Evolutionary conservation across 306 rosid species (phyloP).

Genomic region (Amphicarpaea edgeworthii): DNA sequence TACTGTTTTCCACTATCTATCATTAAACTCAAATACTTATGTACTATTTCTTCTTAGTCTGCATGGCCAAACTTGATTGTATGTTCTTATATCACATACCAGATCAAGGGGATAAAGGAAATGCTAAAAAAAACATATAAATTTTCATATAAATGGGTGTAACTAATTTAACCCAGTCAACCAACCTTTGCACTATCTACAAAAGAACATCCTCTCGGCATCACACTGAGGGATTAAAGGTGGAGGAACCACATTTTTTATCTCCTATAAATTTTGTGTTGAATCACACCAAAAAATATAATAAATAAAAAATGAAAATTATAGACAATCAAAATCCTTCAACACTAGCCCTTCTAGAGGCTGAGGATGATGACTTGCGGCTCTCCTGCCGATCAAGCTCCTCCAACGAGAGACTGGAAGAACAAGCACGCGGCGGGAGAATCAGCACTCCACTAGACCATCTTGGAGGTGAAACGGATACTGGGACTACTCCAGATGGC

Average conservation of each 20-base stretch:
- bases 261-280: slow-evolving; percentile 80
- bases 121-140: slow-evolving; percentile 38
- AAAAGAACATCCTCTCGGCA: slow-evolving; percentile 66
- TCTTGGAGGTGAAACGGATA: slow-evolving; percentile 75
- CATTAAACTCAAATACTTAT: too few species aligned
- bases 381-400: slow-evolving; percentile 82
- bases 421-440: slow-evolving; percentile 71
- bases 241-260: slow-evolving; percentile 65
- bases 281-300: slow-evolving; percentile 63
- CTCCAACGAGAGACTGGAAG: slow-evolving; percentile 73
- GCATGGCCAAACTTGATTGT: background rate
- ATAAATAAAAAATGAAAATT: slow-evolving; percentile 53
- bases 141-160: slow-evolving; percentile 45
- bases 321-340: slow-evolving; percentile 92
- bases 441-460: slow-evolving; percentile 50
- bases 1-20: too few species aligned
- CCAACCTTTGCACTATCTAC: slow-evolving; percentile 73
- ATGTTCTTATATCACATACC: background rate
- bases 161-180: slow-evolving; percentile 50
- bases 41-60: background rate
- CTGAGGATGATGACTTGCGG: slow-evolving; percentile 80
- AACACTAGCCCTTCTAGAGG: slow-evolving; percentile 74
- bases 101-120: slow-evolving; percentile 3
- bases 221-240: slow-evolving; percentile 56
- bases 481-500: slow-evolving; percentile 60